A percentile compares a stretch with the other conserved stretches of the same genome.
phyloP scores from a whole-genome alignment of 1,284 basidiomycete genomes.

The Ceraceosorus bombacis region DNA sequence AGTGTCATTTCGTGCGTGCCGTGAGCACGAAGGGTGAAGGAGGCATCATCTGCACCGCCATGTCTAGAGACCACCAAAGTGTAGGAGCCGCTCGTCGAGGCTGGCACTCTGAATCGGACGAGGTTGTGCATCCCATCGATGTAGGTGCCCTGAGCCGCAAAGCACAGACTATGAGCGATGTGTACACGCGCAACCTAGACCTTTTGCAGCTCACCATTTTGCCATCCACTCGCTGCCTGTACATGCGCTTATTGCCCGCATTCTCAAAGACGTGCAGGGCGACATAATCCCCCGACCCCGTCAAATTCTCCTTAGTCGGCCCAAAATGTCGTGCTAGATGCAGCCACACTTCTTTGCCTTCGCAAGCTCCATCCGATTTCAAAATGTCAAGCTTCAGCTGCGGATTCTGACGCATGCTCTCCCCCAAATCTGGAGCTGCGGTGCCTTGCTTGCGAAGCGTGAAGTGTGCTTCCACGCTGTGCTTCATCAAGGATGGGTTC shows the following conservation, averaged over 20 bases:
- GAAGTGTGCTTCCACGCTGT: constrained; percentile 62
- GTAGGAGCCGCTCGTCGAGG: constrained; percentile 11
- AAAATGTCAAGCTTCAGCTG: constrained; percentile 17
- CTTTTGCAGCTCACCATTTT: background rate
- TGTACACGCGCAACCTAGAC: background rate
- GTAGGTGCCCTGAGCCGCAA: constrained; percentile 58
- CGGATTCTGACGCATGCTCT: constrained; percentile 20
- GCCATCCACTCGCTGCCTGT: constrained; percentile 10
- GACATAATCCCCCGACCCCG: constrained; percentile 54
- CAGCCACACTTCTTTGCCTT: constrained; percentile 60
- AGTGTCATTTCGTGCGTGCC: constrained; percentile 41
- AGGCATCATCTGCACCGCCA: constrained; percentile 26
- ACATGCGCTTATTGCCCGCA: constrained; percentile 1
- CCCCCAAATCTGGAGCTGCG: background rate
- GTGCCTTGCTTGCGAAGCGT: constrained; percentile 44
- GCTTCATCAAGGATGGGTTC: constrained; percentile 63
- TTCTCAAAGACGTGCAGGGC: constrained; percentile 58
- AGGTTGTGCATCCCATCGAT: constrained; percentile 70
- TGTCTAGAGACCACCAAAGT: constrained; percentile 34
- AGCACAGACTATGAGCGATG: background rate
- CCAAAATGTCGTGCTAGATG: constrained; percentile 69
- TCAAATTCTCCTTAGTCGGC: constrained; percentile 50
- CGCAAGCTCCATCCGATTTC: no score
- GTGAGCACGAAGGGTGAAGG: constrained; percentile 58
- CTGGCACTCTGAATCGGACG: constrained; percentile 49